Percentiles rank a stretch among this genome's conserved stretches.
Conservation (phyloP, 345 rosid species). For the Citrus trifoliata region DNA sequence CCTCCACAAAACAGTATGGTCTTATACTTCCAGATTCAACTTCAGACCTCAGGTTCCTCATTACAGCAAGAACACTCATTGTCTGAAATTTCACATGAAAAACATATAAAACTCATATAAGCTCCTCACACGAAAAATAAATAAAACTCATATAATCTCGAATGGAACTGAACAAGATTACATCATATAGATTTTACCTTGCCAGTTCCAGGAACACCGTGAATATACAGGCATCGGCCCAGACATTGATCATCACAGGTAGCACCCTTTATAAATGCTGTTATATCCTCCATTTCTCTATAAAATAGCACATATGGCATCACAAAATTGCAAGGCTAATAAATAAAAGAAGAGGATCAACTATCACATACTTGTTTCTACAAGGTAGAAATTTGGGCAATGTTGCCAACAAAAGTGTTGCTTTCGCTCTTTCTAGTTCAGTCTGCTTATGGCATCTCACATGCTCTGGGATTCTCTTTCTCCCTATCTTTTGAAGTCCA, state of each 20-base stretch:
- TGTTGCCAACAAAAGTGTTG: conserved; percentile 73
- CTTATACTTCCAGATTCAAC: conserved; percentile 67
- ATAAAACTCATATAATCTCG: not conserved
- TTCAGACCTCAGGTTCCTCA: conserved; percentile 83
- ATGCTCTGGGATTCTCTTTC: conserved; percentile 83
- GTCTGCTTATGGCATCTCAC: conserved; percentile 82
- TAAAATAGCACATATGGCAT: not conserved
- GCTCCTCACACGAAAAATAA: conserved; percentile 10
- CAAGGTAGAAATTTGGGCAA: conserved; percentile 87
- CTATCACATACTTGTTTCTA: conserved; percentile 58
- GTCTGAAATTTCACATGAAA: conserved; percentile 44
- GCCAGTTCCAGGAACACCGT: conserved; percentile 99
- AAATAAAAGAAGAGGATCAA: not conserved
- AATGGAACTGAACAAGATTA: no score
- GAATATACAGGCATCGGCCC: conserved; percentile 89
- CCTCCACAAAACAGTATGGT: conserved; percentile 89
- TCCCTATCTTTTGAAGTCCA: conserved; percentile 83
- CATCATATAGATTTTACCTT: conserved; percentile 42
- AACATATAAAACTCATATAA: conserved; percentile 8
- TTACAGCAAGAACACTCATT: conserved; percentile 75
- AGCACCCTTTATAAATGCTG: conserved; percentile 74
- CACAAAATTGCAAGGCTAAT: not conserved
- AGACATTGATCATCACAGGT: conserved; percentile 84
- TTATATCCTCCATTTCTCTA: conserved; percentile 92
- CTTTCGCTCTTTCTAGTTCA: conserved; percentile 87